Evolutionary conservation across 768 basidiomycete species (phyloP).

Genomic region (Kondoa malvinella): DNA sequence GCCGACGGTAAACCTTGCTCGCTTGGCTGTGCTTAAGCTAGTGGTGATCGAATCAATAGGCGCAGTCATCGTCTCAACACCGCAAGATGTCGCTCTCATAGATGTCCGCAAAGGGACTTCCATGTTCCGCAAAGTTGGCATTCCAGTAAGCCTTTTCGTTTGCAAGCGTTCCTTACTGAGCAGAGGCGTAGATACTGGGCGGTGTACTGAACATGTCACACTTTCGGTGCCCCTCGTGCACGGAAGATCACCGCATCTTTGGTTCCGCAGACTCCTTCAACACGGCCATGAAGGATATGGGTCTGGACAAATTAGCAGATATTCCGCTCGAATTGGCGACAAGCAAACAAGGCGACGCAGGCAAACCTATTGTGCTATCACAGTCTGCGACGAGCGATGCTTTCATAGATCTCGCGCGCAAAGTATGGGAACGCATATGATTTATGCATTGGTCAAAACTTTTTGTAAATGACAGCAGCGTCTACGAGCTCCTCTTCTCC

Average conservation of each 20-base stretch:
- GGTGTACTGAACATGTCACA: constrained; percentile 74
- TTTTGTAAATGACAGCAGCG: constrained; percentile 44
- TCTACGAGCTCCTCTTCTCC: constrained; percentile 72
- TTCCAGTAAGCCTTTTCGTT: constrained; percentile 48
- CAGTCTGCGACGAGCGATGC: not conserved
- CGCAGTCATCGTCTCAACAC: constrained; percentile 82
- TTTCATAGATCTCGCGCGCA: not conserved
- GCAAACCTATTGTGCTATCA: not conserved
- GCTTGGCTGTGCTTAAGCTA: not conserved
- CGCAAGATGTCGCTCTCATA: constrained; percentile 78
- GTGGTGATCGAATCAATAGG: constrained; percentile 44
- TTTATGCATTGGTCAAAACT: constrained; percentile 2
- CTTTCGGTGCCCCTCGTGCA: constrained; percentile 60
- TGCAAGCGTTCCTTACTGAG: not conserved
- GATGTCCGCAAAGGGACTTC: constrained; percentile 84
- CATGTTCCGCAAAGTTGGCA: constrained; percentile 73
- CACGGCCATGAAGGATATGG: constrained; percentile 29
- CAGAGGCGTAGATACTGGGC: constrained; percentile 51
- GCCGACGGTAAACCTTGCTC: constrained; percentile 51
- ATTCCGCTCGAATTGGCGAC: not conserved
- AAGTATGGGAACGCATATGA: not conserved
- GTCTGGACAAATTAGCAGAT: not conserved
- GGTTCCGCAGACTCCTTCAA: constrained; percentile 54
- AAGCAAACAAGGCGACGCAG: not conserved
- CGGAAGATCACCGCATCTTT: constrained; percentile 47